Conservation (phyloP, 2,329 filamentous ascomycete genomes). For the Neopestalotiopsis sp. region DNA sequence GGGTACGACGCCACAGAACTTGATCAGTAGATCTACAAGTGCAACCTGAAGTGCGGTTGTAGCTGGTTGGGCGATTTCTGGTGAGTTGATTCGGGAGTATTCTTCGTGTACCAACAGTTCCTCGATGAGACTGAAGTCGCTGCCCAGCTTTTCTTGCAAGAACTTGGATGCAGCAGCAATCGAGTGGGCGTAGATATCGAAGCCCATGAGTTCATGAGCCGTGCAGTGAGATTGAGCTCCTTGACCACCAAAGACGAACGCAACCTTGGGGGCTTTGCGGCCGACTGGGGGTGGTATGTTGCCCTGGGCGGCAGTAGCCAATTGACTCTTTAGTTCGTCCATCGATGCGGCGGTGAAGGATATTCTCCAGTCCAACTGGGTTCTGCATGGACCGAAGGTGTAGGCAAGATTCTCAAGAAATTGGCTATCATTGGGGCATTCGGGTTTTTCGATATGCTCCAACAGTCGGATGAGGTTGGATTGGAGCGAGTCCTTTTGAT, state of each 20-base stretch:
- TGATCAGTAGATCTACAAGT: constrained; percentile 34
- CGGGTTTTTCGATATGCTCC: constrained; percentile 23
- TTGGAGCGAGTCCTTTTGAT: constrained; percentile 45
- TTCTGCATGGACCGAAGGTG: constrained; percentile 50
- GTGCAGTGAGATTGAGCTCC: constrained; percentile 43
- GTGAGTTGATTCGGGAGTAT: constrained; percentile 36
- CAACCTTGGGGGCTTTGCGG: constrained; percentile 22
- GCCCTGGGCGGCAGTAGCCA: constrained; percentile 19
- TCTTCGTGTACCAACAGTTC: constrained; percentile 38
- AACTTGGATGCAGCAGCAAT: constrained; percentile 34
- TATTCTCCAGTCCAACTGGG: constrained; percentile 47
- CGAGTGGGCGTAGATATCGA: constrained; percentile 31
- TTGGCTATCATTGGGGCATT: neutral
- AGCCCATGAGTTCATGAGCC: constrained; percentile 40
- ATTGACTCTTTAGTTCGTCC: constrained; percentile 35
- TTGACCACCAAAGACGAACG: constrained; percentile 41
- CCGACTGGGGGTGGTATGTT: constrained; percentile 21
- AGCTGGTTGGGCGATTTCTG: constrained; percentile 37
- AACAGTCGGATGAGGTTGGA: neutral
- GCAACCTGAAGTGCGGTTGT: constrained; percentile 37
- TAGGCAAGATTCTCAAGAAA: constrained; percentile 49
- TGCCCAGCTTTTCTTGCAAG: constrained; percentile 26
- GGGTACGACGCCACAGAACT: constrained; percentile 28
- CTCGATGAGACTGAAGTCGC: constrained; percentile 31
- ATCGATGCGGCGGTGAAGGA: constrained; percentile 41